Conservation (phyloP, 768 basidiomycete species). For the Floccularia luteovirens region DNA sequence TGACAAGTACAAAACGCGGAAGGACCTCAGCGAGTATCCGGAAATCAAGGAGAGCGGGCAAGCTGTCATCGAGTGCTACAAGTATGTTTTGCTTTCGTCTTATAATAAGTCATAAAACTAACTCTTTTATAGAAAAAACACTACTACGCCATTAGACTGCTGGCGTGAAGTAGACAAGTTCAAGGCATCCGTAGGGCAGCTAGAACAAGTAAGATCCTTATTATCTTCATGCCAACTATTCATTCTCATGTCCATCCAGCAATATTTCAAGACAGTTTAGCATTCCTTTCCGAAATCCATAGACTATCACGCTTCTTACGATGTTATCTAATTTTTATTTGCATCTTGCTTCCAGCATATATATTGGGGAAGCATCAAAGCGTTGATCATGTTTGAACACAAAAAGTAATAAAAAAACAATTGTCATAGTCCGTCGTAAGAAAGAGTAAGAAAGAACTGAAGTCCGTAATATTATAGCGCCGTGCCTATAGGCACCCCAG, state of each 20-base stretch:
- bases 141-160: slow-evolving; percentile 57
- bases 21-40: slow-evolving; percentile 45
- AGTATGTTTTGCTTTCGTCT: slow-evolving; percentile 29
- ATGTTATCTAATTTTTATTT: no score
- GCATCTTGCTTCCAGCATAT: no score
- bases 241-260: slow-evolving; percentile 25
- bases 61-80: slow-evolving; percentile 69
- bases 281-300: no score
- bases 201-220: slow-evolving; percentile 52
- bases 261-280: slow-evolving; percentile 57
- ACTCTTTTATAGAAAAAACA: slow-evolving; percentile 35
- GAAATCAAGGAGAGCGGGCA: slow-evolving; percentile 49
- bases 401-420: no score
- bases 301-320: no score
- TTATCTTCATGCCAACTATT: background rate
- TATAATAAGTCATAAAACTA: slow-evolving; percentile 2
- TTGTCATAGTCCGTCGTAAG: no score
- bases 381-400: no score
- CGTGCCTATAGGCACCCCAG: slow-evolving; percentile 7
- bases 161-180: slow-evolving; percentile 68
- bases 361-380: no score
- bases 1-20: slow-evolving; percentile 57
- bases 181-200: slow-evolving; percentile 55
- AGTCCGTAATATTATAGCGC: no score
- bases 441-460: no score